Conservation (phyloP, 1,284 basidiomycete genomes). For the Dichomitus squalens region DNA sequence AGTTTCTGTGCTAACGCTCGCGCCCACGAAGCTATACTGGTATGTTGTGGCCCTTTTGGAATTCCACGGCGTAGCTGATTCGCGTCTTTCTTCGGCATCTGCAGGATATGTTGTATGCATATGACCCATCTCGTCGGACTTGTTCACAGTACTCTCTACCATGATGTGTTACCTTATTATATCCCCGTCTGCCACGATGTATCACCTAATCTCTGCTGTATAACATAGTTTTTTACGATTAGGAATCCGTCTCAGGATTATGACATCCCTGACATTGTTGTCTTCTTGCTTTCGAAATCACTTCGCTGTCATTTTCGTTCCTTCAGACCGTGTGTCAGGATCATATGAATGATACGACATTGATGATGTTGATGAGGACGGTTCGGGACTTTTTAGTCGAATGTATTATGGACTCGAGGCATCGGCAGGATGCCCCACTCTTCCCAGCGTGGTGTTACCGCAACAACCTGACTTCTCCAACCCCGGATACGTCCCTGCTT, state of each 20-base stretch:
- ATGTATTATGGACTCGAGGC: not conserved
- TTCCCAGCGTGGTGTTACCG: not conserved
- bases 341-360: not conserved
- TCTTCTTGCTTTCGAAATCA: conserved; percentile 7
- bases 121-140: not conserved
- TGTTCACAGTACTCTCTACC: not conserved
- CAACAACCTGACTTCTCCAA: not conserved
- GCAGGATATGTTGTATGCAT: conserved; percentile 1
- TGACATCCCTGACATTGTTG: conserved; percentile 9
- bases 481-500: not conserved
- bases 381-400: conserved; percentile 10
- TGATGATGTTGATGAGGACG: conserved; percentile 21
- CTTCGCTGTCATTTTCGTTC: conserved; percentile 1
- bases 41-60: not conserved
- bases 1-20: not conserved
- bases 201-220: conserved; percentile 24
- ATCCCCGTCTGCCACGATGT: conserved; percentile 16
- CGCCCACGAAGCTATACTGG: conserved; percentile 8
- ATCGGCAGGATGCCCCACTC: not conserved
- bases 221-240: conserved; percentile 8
- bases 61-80: not conserved
- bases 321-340: not conserved
- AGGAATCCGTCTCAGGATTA: not conserved
- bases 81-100: conserved; percentile 1
- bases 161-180: conserved; percentile 14